Conservation (phyloP, 192 early-diverging fungal species). For the Lunasporangiospora selenospora region DNA sequence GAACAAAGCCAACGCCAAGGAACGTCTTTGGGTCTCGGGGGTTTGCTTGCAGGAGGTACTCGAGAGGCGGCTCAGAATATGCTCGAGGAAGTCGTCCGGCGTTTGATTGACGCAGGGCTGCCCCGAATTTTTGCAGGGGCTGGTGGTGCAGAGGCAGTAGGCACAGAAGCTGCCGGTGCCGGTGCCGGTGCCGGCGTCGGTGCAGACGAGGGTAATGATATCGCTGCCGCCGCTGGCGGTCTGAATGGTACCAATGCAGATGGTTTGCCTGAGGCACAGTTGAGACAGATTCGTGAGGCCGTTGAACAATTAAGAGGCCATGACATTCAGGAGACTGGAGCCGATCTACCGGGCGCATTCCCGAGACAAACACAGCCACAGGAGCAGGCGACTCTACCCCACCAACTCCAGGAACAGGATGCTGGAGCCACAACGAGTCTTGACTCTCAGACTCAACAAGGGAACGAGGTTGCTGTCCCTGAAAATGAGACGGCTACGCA, state of each 20-base stretch:
- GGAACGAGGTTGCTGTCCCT: too few relatives aligned
- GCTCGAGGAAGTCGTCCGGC: slow-evolving; percentile 30
- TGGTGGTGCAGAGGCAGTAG: slow-evolving; percentile 8
- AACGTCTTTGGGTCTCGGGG: slow-evolving; percentile 14
- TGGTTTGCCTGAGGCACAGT: slow-evolving; percentile 19
- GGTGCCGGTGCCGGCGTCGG: slow-evolving; percentile 2
- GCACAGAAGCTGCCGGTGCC: slow-evolving; percentile 5
- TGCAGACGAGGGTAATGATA: not conserved
- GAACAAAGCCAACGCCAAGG: slow-evolving; percentile 13
- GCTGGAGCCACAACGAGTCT: too few relatives aligned
- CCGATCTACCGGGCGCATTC: slow-evolving; percentile 16
- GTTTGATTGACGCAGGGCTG: slow-evolving; percentile 26
- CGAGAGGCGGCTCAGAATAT: slow-evolving; percentile 33
- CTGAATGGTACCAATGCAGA: too few relatives aligned
- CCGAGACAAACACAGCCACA: too few relatives aligned
- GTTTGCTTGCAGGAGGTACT: slow-evolving; percentile 21
- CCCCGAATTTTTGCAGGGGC: slow-evolving; percentile 11
- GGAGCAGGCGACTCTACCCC: too few relatives aligned
- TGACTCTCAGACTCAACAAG: too few relatives aligned
- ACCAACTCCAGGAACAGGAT: too few relatives aligned
- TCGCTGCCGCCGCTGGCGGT: not conserved
- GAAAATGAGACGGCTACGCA: too few relatives aligned
- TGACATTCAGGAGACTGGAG: not conserved
- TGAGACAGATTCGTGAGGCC: slow-evolving; percentile 34
- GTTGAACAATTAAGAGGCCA: slow-evolving; percentile 4